Base-by-base conservation (phyloP, 2,329 filamentous ascomycete species). In the Exophiala bonariae region DNA sequence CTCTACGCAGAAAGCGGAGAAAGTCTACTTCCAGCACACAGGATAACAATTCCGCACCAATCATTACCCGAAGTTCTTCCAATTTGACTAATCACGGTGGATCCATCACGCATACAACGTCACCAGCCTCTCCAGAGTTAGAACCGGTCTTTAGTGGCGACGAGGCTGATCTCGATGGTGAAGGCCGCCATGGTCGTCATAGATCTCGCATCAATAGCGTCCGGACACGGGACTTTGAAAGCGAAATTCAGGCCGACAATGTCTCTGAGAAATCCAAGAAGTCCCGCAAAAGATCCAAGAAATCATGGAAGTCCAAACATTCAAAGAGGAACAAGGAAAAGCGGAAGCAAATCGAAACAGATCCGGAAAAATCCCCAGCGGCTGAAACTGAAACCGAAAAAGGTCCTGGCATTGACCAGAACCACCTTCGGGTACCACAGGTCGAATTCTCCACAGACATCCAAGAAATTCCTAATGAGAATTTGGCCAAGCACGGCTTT, bases 21-120 rank as follows among this genome's bases (percentile, higher is more conserved):
- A 95, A 92, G 74, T 91, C 86, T 0, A 92, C 85, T 57, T 75
- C 79, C 26, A 82, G 82, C 60, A 90, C 84, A 18, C 80, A 80
- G 50, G 85, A 88, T 11, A 81, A 76, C 2, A 66, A 69, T 3
- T 76, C 76, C 4, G 71, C 61, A 9, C 61, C 28, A 58, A 66
- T 17, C 65, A 72, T 55, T 58, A 64, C 32, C 56, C 66, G 36
- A 63, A 63, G 47, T 62, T 60, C 53, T 63, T 71, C 58, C 62
- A 72, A 59, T 63, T 68, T 60, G 34, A 59, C 60, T 40, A 66
- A 64, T 4, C 50, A 51, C 19, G 61, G 56, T 22, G 48, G 49
- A 9, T 52, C 50, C 10, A 47, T 49, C 22, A 42, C 43, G 17
- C 48, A 52, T 8, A 35, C 39, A 20, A 37, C 50, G 5, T 41